phyloP scores from a whole-genome alignment of 2,329 filamentous ascomycete genomes.

The Xylaria digitata region DNA sequence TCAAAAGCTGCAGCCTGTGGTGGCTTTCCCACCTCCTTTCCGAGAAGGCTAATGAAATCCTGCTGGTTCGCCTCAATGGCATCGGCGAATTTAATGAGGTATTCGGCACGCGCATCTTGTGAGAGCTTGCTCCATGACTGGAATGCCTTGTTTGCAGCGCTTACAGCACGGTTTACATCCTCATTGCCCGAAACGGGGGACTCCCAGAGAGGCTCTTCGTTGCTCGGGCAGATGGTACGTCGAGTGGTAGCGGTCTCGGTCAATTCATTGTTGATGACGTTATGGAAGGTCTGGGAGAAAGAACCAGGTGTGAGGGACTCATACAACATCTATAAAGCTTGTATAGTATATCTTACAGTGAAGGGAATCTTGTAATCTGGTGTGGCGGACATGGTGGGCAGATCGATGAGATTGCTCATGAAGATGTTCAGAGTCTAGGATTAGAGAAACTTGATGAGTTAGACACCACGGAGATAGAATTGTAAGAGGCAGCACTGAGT shows the following conservation, averaged over 20 bases:
- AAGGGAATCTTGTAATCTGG: no score
- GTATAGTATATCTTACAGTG: no score
- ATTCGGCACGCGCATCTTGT: conserved; percentile 48
- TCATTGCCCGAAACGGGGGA: conserved; percentile 60
- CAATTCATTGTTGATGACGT: conserved; percentile 62
- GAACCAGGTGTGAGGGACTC: no score
- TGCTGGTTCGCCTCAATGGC: conserved; percentile 34
- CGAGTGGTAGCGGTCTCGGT: conserved; percentile 57
- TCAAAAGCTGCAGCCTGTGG: conserved; percentile 22
- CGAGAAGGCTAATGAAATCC: conserved; percentile 33
- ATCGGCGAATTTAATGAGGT: conserved; percentile 40
- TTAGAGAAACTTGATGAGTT: no score
- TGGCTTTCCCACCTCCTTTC: conserved; percentile 39
- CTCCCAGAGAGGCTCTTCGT: conserved; percentile 58
- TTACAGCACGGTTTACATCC: conserved; percentile 63
- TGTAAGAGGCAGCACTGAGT: no score
- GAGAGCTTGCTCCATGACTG: conserved; percentile 57
- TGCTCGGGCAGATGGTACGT: conserved; percentile 62
- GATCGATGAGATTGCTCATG: no score
- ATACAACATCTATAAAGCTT: no score
- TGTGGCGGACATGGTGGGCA: no score
- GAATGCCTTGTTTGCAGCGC: conserved; percentile 59
- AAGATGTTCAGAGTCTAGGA: no score
- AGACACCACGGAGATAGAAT: no score
- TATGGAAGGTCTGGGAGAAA: conserved; percentile 52